These are phyloP conservation scores for Cladobotryum protrusum DNA, from an alignment of 2,329 filamentous ascomycete species.

Conservation along the genomic window DNA sequence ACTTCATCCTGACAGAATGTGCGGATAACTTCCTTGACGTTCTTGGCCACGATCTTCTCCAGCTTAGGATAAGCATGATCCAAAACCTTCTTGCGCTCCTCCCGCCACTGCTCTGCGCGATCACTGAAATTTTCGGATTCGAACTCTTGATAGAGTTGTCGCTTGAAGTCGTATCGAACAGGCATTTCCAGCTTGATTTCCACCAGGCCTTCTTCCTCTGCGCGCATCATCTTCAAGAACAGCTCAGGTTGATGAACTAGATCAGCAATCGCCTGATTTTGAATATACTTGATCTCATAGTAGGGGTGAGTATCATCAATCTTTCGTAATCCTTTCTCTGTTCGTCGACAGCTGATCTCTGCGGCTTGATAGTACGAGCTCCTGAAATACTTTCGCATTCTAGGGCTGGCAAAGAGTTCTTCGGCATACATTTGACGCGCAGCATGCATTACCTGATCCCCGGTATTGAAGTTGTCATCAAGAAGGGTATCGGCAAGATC, in stretches of 20 bases:
- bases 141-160: constrained; percentile 74
- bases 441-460: constrained; percentile 67
- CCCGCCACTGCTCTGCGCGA: constrained; percentile 90
- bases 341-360: constrained; percentile 79
- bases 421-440: constrained; percentile 87
- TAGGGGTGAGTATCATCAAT: constrained; percentile 95
- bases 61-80: constrained; percentile 76
- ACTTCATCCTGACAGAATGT: constrained; percentile 92
- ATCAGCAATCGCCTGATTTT: constrained; percentile 78
- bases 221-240: constrained; percentile 95
- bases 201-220: constrained; percentile 87
- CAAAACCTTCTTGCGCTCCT: constrained; percentile 76
- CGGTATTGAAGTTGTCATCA: constrained; percentile 67
- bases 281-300: constrained; percentile 95
- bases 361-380: constrained; percentile 77
- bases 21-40: constrained; percentile 89
- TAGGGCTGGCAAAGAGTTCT: constrained; percentile 80
- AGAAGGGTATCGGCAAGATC: constrained; percentile 79
- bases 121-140: constrained; percentile 94
- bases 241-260: constrained; percentile 79
- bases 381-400: constrained; percentile 82
- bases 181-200: constrained; percentile 77
- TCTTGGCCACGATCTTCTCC: constrained; percentile 77
- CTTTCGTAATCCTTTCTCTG: constrained; percentile 86
- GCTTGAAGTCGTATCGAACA: constrained; percentile 68